Percentiles rank a stretch among this genome's conserved stretches.
phyloP scores from a whole-genome alignment of 179 eudicot species.

The Drosera spatulata region DNA sequence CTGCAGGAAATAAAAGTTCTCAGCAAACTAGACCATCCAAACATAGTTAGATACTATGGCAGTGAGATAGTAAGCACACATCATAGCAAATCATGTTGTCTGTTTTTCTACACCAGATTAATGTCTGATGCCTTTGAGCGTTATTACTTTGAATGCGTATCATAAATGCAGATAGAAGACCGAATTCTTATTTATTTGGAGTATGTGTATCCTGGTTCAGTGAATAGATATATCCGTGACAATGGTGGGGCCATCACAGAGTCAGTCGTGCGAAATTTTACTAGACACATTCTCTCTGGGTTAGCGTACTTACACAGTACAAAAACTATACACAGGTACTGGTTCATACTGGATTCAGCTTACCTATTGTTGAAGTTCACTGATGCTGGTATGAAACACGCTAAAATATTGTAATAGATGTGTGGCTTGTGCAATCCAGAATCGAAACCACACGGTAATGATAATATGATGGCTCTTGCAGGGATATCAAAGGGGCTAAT shows the following conservation, averaged over 20 bases:
- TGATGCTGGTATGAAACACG: too few species aligned
- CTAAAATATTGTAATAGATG: too few species aligned
- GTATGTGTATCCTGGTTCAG: constrained; percentile 89
- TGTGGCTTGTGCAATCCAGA: too few species aligned
- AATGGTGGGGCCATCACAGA: constrained; percentile 80
- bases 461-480: constrained; percentile 14
- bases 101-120: background rate
- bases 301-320: constrained; percentile 79
- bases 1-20: constrained; percentile 82
- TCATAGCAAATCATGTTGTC: background rate
- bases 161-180: constrained; percentile 53
- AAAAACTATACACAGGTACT: constrained; percentile 84
- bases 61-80: constrained; percentile 70
- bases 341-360: background rate
- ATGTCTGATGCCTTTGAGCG: background rate
- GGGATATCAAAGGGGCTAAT: constrained; percentile 98
- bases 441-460: background rate
- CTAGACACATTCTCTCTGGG: constrained; percentile 88
- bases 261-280: constrained; percentile 81
- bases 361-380: background rate
- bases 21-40: constrained; percentile 66
- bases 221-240: constrained; percentile 67
- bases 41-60: constrained; percentile 84
- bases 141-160: background rate
- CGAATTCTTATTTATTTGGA: constrained; percentile 85